Base-by-base conservation (phyloP, 768 basidiomycete species). In the Lactarius deliciosus region DNA sequence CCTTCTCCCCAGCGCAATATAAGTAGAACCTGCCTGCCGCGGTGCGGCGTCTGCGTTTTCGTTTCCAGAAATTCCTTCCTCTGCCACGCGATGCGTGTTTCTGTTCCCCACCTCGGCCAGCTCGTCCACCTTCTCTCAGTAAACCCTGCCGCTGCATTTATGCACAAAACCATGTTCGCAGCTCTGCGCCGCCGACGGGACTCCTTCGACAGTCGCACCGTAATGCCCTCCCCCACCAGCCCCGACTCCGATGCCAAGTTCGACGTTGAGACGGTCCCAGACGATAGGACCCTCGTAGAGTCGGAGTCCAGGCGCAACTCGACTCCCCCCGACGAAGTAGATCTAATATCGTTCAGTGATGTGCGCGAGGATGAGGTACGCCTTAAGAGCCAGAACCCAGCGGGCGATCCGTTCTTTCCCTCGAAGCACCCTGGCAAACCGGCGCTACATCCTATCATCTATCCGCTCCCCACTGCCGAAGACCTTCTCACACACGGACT, bases 61-160 rank as follows among this genome's bases (percentile, higher is more conserved):
- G 34, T 28, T 65, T 67, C 58, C 57, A 60, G 41, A 68, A 56
- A 45, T 60, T 40, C 1, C n/a, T 57, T 28, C 9, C 38, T 22
- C 40, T 55, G 66, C 61, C 66, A 68, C 66, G 66, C 62, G 66
- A 68, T 68, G 66, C 66, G 66, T 8, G 58, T 68, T 20, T 55
- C 63, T 50, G 34, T 53, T 47, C 58, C 53, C 58, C 66, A 54
- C 40, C 40, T 68, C 5, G 54, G 53, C 34, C 66, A 63, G 25
- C 58, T 68, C 43, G 34, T 50, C 50, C 62, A 60, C 5, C 41
- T 68, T 57, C 54, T 68, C 41, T 59, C 62, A 22, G 34, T 55
- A n/a, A 68, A 45, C 20, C 32, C 66, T 11, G 41, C 36, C 40
- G 36, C 63, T n/a, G 28, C 47, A 5, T 64, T 68, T 10, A 28